Conservation (phyloP, 148 eudicot species). For the Gaultheria prostrata region DNA sequence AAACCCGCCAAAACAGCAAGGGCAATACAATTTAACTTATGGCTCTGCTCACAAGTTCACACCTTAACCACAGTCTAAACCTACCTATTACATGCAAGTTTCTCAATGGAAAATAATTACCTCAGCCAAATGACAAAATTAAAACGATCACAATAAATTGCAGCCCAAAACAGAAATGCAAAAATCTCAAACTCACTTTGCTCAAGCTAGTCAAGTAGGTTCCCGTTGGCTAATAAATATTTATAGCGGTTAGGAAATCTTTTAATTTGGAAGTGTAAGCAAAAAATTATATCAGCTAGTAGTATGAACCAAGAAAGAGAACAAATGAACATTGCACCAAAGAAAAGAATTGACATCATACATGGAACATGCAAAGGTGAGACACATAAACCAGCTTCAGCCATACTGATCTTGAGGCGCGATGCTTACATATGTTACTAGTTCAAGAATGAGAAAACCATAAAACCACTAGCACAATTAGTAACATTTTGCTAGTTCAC, state of each 20-base stretch:
- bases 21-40: neutral
- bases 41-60: conserved; percentile 8
- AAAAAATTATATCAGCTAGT: neutral
- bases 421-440: neutral
- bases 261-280: neutral
- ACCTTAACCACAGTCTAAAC: neutral
- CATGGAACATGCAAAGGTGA: neutral
- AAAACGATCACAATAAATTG: neutral
- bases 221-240: neutral
- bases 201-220: neutral
- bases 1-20: neutral
- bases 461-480: neutral
- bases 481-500: neutral
- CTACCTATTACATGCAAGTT: neutral
- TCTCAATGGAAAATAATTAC: neutral
- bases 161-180: neutral
- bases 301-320: neutral
- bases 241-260: neutral
- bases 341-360: neutral
- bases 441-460: neutral
- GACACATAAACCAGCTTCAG: neutral
- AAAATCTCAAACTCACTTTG: neutral
- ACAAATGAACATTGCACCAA: neutral
- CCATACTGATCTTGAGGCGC: neutral
- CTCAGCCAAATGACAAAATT: neutral